Evolutionary conservation across 1,284 basidiomycete genomes (phyloP), one percentile per base, ranked within the genome.

Genomic region (Kwoniella shivajii): DNA sequence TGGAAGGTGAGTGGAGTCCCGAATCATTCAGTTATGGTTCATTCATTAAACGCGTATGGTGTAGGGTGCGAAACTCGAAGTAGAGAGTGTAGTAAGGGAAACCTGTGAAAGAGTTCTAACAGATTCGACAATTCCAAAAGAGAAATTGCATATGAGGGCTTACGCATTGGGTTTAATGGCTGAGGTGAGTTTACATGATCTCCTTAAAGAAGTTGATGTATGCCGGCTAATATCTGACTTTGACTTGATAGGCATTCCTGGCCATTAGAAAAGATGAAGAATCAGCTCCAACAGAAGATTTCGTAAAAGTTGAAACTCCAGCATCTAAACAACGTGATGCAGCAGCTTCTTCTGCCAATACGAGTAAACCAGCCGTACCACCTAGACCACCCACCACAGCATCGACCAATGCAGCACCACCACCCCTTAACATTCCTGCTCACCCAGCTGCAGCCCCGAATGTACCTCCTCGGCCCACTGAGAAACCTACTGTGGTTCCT

Each of bases 41-140:
- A 36, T 50, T 0, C 1, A 0, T 26, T 26, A 6, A 26, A 42
- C 18, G 16, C 18, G 20, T 5, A 22, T 42, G 13, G 26, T 26
- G 13, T 66, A 90, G 88, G 92, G 94, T 4, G 89, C 94, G 26
- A 97, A 96, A 73, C 85, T 98, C 18, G 95, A 98, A 76, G 86
- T 98, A 48, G 94, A 99, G 75, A 90, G 89, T 16, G 87, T 99
- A 30, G 82, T 99, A 10, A 85, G 95, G 34, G 95, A 98, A 75
- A 91, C 91, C 0, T 94, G 92, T 73, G 95, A 99, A 68, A 84
- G 86, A 20, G 84, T 98, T 16, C 82, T 99, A 4, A 77, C 79
- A 22, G 82, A 84, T 44, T 68, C 72, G 3, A 57, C 55, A 1
- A 63, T 78, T 3, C 54, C 69, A 5, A 56, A 84, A 4, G 80